Evolutionary conservation across 495 filamentous ascomycete genomes (phyloP).

Genomic region (Lindgomyces ingoldianus): DNA sequence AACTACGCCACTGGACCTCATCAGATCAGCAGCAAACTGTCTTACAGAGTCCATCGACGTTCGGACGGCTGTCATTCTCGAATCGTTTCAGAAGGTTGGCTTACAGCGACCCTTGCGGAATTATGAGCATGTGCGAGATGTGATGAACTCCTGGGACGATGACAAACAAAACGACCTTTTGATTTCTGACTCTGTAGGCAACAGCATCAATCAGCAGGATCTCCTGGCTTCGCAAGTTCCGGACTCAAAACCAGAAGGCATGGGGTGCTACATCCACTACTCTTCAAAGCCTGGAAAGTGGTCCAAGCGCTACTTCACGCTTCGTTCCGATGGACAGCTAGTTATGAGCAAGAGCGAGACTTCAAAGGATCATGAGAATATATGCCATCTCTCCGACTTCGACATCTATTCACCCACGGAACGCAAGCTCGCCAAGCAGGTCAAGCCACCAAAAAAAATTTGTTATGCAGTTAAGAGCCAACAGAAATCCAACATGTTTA

Average conservation of each 20-base stretch:
- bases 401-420: conserved; percentile 81
- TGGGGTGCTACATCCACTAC: conserved; percentile 71
- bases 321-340: conserved; percentile 75
- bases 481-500: conserved; percentile 83
- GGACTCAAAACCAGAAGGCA: conserved; percentile 59
- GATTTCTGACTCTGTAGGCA: conserved; percentile 55
- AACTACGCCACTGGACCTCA: conserved; percentile 73
- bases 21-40: conserved; percentile 58
- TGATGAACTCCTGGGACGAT: conserved; percentile 88
- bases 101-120: conserved; percentile 79
- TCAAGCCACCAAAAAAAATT: conserved; percentile 60
- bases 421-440: conserved; percentile 48
- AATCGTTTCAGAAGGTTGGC: conserved; percentile 73
- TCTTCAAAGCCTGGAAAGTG: conserved; percentile 79
- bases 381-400: conserved; percentile 91
- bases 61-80: conserved; percentile 64
- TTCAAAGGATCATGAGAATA: conserved; percentile 62
- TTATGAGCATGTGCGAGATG: conserved; percentile 84
- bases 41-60: conserved; percentile 62
- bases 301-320: conserved; percentile 79
- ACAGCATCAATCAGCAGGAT: conserved; percentile 48
- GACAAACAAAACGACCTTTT: conserved; percentile 72
- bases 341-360: conserved; percentile 67
- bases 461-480: conserved; percentile 93
- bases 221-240: conserved; percentile 58